Evolutionary conservation across 2,329 filamentous ascomycete genomes (phyloP).

Genomic region (Aspergillus sojae): DNA sequence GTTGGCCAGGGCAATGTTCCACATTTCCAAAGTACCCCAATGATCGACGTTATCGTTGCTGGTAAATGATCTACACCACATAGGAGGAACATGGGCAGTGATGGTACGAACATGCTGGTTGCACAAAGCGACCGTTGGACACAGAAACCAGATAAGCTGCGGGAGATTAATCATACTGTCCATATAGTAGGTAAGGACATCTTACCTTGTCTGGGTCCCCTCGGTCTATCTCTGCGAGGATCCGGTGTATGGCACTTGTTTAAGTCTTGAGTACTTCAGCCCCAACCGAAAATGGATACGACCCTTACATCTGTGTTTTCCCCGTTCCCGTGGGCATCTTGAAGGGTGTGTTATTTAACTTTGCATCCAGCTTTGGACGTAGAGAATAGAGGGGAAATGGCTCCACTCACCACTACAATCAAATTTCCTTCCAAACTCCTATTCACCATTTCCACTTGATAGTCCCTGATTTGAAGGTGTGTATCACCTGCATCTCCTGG

Average conservation of each 20-base stretch:
- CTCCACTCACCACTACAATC: conserved; percentile 9
- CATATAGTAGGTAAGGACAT: background rate
- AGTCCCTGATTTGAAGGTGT: background rate
- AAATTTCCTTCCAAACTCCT: conserved; percentile 4
- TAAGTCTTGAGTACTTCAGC: too few species aligned
- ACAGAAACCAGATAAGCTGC: conserved; percentile 10
- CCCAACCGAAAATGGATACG: background rate
- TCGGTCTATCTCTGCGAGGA: background rate
- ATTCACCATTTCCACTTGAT: conserved; percentile 13
- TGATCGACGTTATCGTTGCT: conserved; percentile 9
- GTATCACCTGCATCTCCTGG: background rate
- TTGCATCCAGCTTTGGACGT: too few species aligned
- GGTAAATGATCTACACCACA: conserved; percentile 3
- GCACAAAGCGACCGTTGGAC: conserved; percentile 9
- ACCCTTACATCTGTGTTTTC: conserved; percentile 11
- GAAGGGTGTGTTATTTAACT: too few species aligned
- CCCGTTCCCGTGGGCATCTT: conserved; percentile 6
- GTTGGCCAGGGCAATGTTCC: conserved; percentile 4
- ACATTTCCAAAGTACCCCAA: conserved; percentile 2
- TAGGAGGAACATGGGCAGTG: background rate
- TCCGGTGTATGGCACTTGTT: background rate
- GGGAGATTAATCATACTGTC: background rate
- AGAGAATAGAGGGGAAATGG: too few species aligned
- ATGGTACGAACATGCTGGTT: conserved; percentile 7
- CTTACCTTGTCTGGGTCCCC: conserved; percentile 5